phyloP scores from a whole-genome alignment of 352 stramenopile genomes.

The Phytophthora pisi region DNA sequence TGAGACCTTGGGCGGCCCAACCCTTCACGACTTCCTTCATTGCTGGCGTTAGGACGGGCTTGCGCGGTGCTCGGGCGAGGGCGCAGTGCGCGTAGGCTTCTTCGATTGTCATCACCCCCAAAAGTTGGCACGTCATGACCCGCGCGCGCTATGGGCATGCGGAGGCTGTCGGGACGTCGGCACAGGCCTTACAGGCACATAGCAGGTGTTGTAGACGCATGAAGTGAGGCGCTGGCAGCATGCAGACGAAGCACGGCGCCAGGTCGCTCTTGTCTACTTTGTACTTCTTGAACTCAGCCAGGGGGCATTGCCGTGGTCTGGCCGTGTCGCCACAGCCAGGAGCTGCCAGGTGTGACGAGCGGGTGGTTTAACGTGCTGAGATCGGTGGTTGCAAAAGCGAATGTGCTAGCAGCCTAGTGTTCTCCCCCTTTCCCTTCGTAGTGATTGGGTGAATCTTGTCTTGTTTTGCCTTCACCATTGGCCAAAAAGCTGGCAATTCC shows the following conservation, averaged over 20 bases:
- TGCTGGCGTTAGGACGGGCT: constrained; percentile 8
- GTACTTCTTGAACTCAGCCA: constrained; percentile 5
- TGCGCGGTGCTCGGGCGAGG: background rate
- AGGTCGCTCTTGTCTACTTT: constrained; percentile 8
- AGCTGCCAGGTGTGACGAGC: too few species aligned
- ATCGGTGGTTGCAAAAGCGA: too few species aligned
- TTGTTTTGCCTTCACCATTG: too few species aligned
- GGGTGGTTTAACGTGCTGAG: too few species aligned
- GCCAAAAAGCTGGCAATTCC: too few species aligned
- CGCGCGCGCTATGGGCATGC: constrained; percentile 17
- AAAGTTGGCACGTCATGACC: background rate
- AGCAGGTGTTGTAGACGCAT: constrained; percentile 3
- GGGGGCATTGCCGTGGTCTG: too few species aligned
- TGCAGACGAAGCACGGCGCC: constrained; percentile 5
- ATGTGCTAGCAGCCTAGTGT: too few species aligned
- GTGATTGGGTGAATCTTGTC: too few species aligned
- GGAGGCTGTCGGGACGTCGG: background rate
- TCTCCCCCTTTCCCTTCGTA: too few species aligned
- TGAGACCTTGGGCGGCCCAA: background rate
- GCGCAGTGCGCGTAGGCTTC: constrained; percentile 15
- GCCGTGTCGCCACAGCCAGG: too few species aligned
- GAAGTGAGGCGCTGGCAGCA: background rate
- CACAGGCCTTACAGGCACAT: constrained; percentile 1
- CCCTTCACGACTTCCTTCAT: constrained; percentile 21
- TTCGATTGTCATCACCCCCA: constrained; percentile 9